Evolutionary conservation across 805 yeast genomes (phyloP).

Genomic region (Metschnikowia proteae): DNA sequence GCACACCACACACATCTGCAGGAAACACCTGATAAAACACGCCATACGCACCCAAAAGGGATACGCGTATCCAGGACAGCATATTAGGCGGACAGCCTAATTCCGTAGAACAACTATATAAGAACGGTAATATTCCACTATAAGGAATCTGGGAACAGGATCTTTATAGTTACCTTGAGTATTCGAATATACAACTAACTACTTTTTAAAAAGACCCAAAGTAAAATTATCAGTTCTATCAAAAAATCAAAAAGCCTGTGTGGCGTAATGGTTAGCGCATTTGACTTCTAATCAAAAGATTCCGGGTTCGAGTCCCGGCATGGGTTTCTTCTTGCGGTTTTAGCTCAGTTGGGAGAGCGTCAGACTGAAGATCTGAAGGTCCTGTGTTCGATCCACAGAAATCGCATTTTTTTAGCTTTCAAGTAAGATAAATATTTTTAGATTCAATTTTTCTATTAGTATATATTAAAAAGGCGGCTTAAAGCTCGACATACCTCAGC

Average conservation of each 20-base stretch:
- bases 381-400: constrained; percentile 18
- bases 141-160: no score
- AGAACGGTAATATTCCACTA: no score
- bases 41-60: no score
- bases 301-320: constrained; percentile 23
- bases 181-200: no score
- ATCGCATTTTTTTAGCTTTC: constrained; percentile 9
- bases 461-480: not conserved
- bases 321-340: constrained; percentile 18
- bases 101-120: no score
- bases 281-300: constrained; percentile 20
- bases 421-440: not conserved
- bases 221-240: no score
- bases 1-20: no score
- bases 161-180: no score
- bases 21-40: no score
- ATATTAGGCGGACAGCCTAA: no score
- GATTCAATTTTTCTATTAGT: not conserved
- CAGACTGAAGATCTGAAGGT: constrained; percentile 28
- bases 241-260: constrained; percentile 10
- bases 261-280: constrained; percentile 22
- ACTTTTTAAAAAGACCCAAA: no score
- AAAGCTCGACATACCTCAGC: constrained; percentile 43
- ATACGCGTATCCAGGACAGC: no score
- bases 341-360: constrained; percentile 31